A percentile compares a stretch with the other conserved stretches of the same genome.
phyloP scores from a whole-genome alignment of 1,139 yeast species.

The Saccharomyces hybrid region DNA sequence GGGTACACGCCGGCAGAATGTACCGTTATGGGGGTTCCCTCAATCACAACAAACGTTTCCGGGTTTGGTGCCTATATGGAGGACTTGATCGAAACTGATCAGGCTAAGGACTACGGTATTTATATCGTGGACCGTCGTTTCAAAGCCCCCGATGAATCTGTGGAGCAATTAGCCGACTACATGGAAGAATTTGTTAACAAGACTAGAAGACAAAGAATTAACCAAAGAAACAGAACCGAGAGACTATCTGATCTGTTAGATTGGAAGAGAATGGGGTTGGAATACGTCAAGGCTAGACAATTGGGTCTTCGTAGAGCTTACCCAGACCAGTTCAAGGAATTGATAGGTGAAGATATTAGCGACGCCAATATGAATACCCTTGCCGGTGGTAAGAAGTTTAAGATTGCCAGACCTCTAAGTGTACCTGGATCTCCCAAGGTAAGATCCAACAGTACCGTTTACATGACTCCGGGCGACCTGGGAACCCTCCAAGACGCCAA shows the following conservation, averaged over 20 bases:
- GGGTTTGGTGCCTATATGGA: slow-evolving; percentile 99
- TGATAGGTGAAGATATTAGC: slow-evolving; percentile 32
- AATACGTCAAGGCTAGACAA: slow-evolving; percentile 90
- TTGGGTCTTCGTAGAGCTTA: slow-evolving; percentile 88
- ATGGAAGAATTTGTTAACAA: slow-evolving; percentile 85
- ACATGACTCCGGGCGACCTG: slow-evolving; percentile 95
- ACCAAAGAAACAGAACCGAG: slow-evolving; percentile 95
- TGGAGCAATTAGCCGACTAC: slow-evolving; percentile 79
- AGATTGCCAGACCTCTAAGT: slow-evolving; percentile 83
- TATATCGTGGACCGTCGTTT: slow-evolving; percentile 92
- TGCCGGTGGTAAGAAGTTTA: slow-evolving; percentile 39
- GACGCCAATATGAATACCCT: slow-evolving; percentile 28
- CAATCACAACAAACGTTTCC: slow-evolving; percentile 92
- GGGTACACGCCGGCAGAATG: slow-evolving; percentile 99
- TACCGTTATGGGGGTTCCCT: slow-evolving; percentile 98
- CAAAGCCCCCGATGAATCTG: slow-evolving; percentile 89
- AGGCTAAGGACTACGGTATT: slow-evolving; percentile 87
- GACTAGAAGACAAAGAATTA: slow-evolving; percentile 93
- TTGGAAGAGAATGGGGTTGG: slow-evolving; percentile 97
- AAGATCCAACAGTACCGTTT: slow-evolving; percentile 38
- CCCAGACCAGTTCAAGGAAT: slow-evolving; percentile 69
- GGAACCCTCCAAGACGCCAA: slow-evolving; percentile 90
- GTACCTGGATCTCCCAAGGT: slow-evolving; percentile 93
- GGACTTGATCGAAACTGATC: slow-evolving; percentile 76
- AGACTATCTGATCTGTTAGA: slow-evolving; percentile 85